phyloP scores from a whole-genome alignment of 345 rosid genomes.

The Eutrema yunnanense region DNA sequence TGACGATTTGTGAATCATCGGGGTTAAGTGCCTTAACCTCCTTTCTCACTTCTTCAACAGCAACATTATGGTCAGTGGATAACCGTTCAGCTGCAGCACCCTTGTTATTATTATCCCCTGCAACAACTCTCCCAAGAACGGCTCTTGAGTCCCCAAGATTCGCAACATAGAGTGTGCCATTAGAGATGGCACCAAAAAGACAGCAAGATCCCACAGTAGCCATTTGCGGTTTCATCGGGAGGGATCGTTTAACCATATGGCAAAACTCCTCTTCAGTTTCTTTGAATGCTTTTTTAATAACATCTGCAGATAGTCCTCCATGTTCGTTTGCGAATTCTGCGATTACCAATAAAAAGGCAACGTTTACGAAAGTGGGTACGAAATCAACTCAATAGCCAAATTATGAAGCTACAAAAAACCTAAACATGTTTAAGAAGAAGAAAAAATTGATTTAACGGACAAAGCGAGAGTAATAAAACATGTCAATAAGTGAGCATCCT shows the following conservation, averaged over 20 bases:
- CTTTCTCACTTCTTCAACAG: conserved; percentile 83
- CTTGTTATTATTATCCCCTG: conserved; percentile 29
- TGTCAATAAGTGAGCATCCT: neutral
- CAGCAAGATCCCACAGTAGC: conserved; percentile 97
- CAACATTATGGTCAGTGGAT: conserved; percentile 95
- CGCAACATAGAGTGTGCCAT: conserved; percentile 71
- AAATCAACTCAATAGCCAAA: neutral
- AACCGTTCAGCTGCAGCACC: conserved; percentile 72
- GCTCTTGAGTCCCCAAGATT: conserved; percentile 96
- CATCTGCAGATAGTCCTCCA: conserved; percentile 79
- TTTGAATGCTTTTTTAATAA: conserved; percentile 71
- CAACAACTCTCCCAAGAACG: conserved; percentile 67
- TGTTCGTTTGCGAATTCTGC: conserved; percentile 76
- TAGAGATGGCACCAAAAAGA: conserved; percentile 78
- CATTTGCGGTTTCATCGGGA: conserved; percentile 70
- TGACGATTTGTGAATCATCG: conserved; percentile 85
- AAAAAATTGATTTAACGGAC: neutral
- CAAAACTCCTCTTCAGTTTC: conserved; percentile 91
- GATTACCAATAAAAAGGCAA: neutral
- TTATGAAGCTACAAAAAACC: neutral
- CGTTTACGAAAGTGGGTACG: neutral
- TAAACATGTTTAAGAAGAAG: neutral
- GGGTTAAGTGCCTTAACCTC: conserved; percentile 97
- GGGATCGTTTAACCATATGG: conserved; percentile 58
- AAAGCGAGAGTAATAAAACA: neutral